Base-by-base conservation (phyloP, 208 protist genomes). In the Trypanosoma congolense region DNA sequence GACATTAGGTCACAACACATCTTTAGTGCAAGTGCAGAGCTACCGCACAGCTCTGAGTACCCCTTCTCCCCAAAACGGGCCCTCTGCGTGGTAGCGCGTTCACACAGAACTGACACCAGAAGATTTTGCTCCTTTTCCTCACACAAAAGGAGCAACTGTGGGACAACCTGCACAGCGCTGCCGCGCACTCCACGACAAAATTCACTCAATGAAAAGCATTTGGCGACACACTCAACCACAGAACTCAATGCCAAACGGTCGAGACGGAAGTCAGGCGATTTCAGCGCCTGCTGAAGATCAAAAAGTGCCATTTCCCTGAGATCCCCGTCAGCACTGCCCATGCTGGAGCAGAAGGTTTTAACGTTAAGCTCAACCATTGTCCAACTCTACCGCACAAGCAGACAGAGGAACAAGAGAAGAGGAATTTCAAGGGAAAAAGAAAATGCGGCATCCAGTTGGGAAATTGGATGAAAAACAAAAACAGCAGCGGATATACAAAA, bases 291-390 rank as follows among this genome's bases (percentile, higher is more conserved):
- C 6, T 68, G 63, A 21, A 89, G 57, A 43, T 89, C 81, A 54
- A 84, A 89, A 43, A 89, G 25, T 1, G 81, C 77, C 77, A 84
- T 89, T 49, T 80, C 52, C 9, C 77, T 72, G n/a, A 83, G 41
- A 52, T 84, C 81, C 42, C 75, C 72, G 51, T 89, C 77, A 4
- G 77, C 74, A 77, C 84, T 56, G 14, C 63, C 68, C 42, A 89
- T 81, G 19, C 75, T 61, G 14, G 61, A 61, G 9, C 62, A 44
- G 51, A 89, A 84, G 10, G 58, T 54, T 6, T 30, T 40, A 2
- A 54, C 33, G 18, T 74, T 61, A 62, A 83, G 81, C 2, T 31
- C 19, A 3, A n/a, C 4, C 55, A 64, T 62, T 58, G 31, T 26
- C n/a, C 30, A n/a, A 10, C n/a, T 40, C 19, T 57, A 44, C 25